Evolutionary conservation across 2,329 filamentous ascomycete genomes (phyloP).

Genomic region (Arthrobotrys conoides): DNA sequence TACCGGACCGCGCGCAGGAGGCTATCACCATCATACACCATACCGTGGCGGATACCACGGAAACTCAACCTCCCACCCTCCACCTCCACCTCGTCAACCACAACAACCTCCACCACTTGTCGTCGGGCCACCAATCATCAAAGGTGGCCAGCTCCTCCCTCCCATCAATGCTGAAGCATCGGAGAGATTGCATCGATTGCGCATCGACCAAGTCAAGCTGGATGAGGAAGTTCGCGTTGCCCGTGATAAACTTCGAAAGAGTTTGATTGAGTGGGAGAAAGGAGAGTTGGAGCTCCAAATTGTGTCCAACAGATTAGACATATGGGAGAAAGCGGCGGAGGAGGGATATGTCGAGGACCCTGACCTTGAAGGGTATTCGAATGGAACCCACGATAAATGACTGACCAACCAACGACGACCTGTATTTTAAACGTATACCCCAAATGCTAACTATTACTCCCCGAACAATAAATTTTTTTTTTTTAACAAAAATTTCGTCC

Average conservation of each 20-base stretch:
- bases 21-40: slow-evolving; percentile 63
- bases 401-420: background rate
- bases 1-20: slow-evolving; percentile 40
- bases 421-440: slow-evolving; percentile 1
- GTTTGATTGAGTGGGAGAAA: slow-evolving; percentile 63
- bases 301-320: slow-evolving; percentile 62
- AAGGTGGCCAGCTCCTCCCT: slow-evolving; percentile 63
- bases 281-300: slow-evolving; percentile 63
- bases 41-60: slow-evolving; percentile 63
- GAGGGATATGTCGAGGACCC: slow-evolving; percentile 49
- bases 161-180: slow-evolving; percentile 62
- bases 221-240: slow-evolving; percentile 63
- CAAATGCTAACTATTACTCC: background rate
- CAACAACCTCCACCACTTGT: slow-evolving; percentile 45
- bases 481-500: no score
- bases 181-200: slow-evolving; percentile 62
- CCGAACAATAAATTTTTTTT: no score
- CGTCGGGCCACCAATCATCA: slow-evolving; percentile 61
- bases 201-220: slow-evolving; percentile 62
- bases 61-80: slow-evolving; percentile 57
- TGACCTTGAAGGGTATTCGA: slow-evolving; percentile 44
- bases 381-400: slow-evolving; percentile 40
- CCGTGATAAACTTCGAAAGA: slow-evolving; percentile 64
- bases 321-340: slow-evolving; percentile 61
- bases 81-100: slow-evolving; percentile 58